Evolutionary conservation across 768 basidiomycete species (phyloP).

Genomic region (Sporobolomyces pararoseus): DNA sequence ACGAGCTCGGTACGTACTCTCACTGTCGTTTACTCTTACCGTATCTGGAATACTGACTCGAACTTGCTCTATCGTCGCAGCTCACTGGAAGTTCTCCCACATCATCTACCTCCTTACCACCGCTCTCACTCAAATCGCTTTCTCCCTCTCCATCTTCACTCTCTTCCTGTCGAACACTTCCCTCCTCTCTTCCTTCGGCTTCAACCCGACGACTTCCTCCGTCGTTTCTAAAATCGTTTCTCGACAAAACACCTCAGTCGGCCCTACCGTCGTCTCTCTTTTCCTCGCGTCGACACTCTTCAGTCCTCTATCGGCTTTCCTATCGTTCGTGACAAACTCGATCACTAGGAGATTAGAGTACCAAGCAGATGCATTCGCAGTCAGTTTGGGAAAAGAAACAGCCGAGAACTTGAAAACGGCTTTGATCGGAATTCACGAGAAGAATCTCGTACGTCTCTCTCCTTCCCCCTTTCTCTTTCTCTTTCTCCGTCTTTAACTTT

Average conservation of each 20-base stretch:
- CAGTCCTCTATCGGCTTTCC: conserved; percentile 70
- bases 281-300: conserved; percentile 85
- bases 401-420: conserved; percentile 55
- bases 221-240: background rate
- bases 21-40: background rate
- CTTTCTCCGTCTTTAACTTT: background rate
- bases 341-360: conserved; percentile 84
- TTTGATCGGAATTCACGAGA: conserved; percentile 77
- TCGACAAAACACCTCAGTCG: background rate
- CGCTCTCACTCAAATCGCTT: conserved; percentile 25
- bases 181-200: conserved; percentile 75
- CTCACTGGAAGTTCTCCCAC: conserved; percentile 92
- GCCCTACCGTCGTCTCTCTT: conserved; percentile 68
- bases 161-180: conserved; percentile 78
- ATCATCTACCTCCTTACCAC: conserved; percentile 37
- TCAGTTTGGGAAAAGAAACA: conserved; percentile 57
- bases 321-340: conserved; percentile 71
- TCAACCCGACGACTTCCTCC: conserved; percentile 63
- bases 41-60: background rate
- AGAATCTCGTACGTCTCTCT: conserved; percentile 71
- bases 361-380: conserved; percentile 84
- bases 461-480: conserved; percentile 16
- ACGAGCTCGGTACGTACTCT: conserved; percentile 1
- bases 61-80: conserved; percentile 69
- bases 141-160: conserved; percentile 70